Base-by-base conservation (phyloP, 2,329 filamentous ascomycete genomes). In the Endothia cerciana region DNA sequence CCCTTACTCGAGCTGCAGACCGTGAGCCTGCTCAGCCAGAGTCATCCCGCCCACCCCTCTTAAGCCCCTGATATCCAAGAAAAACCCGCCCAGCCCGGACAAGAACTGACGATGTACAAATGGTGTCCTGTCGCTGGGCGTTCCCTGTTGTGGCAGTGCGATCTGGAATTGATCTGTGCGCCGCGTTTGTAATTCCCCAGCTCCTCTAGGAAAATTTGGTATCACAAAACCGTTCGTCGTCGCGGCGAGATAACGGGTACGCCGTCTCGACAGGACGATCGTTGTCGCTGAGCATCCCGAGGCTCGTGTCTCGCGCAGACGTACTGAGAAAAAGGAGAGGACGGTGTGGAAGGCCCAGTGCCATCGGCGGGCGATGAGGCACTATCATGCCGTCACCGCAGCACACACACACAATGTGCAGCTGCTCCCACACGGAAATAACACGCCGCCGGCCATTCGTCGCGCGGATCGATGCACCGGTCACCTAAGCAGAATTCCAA, bases 341-440 rank as follows among this genome's bases (percentile, higher is more conserved):
- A 80, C 73, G 76, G 77, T 75, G 73, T 76, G 78, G 73, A 74
- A 60, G 69, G 71, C 67, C n/a, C 70, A 68, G 69, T 65, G 69
- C 69, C 71, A 66, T 22, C 33, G 36, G 55, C 19, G 33, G 70
- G 70, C 70, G 28, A 19, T 40, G 10, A 64, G 53, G 38, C 57
- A 8, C 11, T 72, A 68, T 65, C 69, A 71, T 60, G 68, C 70
- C 74, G 68, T 73, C 72, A 69, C 73, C 59, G 66, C 69, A 65
- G 22, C 51, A 68, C 69, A 62, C 17, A n/a, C 53, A 33, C 53
- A 19, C 55, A 65, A 63, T 59, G 43, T 68, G 61, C 63, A 68
- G 64, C 62, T 64, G 64, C 55, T 49, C 60, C 62, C 60, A 61
- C 56, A 56, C 68, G 60, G 65, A 59, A 49, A 53, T 57, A 56